phyloP scores from a whole-genome alignment of 805 yeast species.

The Wickerhamiella kurtzmanii region DNA sequence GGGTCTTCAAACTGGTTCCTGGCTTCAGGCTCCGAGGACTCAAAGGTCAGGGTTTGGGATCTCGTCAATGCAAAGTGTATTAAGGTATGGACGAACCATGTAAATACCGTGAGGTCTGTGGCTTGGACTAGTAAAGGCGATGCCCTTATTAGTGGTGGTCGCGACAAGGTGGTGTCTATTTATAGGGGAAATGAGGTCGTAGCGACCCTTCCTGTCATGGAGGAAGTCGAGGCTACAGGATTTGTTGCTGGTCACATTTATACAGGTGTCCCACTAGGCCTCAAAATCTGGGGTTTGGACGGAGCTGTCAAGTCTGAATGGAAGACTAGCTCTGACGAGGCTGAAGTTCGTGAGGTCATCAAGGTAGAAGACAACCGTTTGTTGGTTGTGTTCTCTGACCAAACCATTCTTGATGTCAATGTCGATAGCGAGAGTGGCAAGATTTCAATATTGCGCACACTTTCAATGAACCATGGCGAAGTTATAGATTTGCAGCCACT shows the following conservation, averaged over 20 bases:
- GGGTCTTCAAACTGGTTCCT: conserved; percentile 57
- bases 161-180: conserved; percentile 70
- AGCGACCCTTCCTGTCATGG: conserved; percentile 58
- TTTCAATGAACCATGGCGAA: conserved; percentile 93
- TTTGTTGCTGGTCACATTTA: conserved; percentile 19
- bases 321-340: conserved; percentile 13
- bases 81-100: conserved; percentile 56
- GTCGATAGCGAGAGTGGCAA: conserved; percentile 12
- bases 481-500: conserved; percentile 77
- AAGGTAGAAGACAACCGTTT: conserved; percentile 2
- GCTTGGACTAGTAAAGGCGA: conserved; percentile 45
- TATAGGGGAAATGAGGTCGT: conserved; percentile 31
- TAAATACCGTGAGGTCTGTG: conserved; percentile 74
- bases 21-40: conserved; percentile 55
- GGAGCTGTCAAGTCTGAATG: conserved; percentile 15
- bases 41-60: conserved; percentile 48
- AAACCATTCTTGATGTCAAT: conserved; percentile 49
- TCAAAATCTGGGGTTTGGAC: conserved; percentile 14
- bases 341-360: conserved; percentile 12
- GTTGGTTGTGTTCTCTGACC: conserved; percentile 52
- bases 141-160: conserved; percentile 64
- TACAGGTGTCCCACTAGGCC: conserved; percentile 12
- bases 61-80: conserved; percentile 55
- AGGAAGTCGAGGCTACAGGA: conserved; percentile 31
- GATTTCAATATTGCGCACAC: conserved; percentile 10